Percentiles rank a stretch among this genome's conserved stretches.
Conservation (phyloP, 306 rosid species). For the Rosa lucieae region DNA sequence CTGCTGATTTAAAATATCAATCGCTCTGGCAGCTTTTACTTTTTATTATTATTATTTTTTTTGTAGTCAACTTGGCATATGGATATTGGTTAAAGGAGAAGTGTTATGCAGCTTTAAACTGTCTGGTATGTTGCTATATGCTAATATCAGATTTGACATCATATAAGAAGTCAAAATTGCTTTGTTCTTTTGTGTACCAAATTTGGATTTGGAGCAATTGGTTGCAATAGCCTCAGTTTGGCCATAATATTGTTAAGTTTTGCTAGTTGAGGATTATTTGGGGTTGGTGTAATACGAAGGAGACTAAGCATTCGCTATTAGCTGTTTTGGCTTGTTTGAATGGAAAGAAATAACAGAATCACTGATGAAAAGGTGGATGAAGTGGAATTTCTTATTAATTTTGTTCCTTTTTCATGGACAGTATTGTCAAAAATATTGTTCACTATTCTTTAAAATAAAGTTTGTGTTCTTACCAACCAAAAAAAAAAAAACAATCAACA, state of each 20-base stretch:
- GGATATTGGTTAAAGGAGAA: conserved; percentile 77
- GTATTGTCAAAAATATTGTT: neutral
- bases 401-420: neutral
- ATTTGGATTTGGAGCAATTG: neutral
- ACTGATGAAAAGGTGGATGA: neutral
- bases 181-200: neutral
- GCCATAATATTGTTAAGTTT: neutral
- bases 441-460: neutral
- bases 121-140: conserved; percentile 52
- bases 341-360: neutral
- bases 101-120: conserved; percentile 68
- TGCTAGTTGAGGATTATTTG: neutral
- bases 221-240: neutral
- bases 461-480: neutral
- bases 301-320: neutral
- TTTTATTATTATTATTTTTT: neutral
- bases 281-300: neutral
- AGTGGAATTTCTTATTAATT: neutral
- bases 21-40: conserved; percentile 3
- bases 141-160: conserved; percentile 25
- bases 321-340: neutral
- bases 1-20: neutral
- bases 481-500: neutral
- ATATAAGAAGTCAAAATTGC: neutral
- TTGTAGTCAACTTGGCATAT: conserved; percentile 86